phyloP scores from a whole-genome alignment of 106 monocot genomes.

The Dendrobium huoshanense region DNA sequence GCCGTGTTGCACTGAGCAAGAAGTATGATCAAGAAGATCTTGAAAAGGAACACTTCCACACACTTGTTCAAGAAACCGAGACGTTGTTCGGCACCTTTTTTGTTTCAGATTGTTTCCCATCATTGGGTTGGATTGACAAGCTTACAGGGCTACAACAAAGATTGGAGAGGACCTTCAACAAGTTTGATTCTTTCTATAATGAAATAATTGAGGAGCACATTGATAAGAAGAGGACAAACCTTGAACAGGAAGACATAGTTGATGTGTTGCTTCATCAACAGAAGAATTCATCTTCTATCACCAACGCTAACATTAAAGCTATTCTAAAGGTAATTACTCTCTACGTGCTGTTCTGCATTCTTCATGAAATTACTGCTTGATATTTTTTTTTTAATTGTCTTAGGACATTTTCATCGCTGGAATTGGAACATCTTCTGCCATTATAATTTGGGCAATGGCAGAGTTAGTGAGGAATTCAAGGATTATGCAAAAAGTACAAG shows the following conservation, averaged over 20 bases:
- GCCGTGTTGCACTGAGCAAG: background rate
- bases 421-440: slow-evolving; percentile 5
- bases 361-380: background rate
- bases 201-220: background rate
- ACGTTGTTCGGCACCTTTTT: background rate
- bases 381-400: background rate
- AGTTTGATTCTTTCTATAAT: background rate
- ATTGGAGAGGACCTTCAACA: background rate
- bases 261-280: no score
- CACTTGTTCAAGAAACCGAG: background rate
- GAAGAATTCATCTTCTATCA: no score
- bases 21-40: background rate
- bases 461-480: background rate
- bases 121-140: background rate
- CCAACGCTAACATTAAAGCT: no score
- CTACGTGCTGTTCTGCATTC: background rate
- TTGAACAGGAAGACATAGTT: no score
- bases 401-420: slow-evolving; percentile 12
- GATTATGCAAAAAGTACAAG: background rate
- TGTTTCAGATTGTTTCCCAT: background rate
- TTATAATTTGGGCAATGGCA: slow-evolving; percentile 13
- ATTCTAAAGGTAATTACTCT: background rate
- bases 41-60: background rate
- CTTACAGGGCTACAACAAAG: background rate
- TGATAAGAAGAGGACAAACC: background rate